Evolutionary conservation across 495 filamentous ascomycete genomes (phyloP), one percentile per base, ranked within the genome.

Genomic region (Amphirosellinia nigrospora): DNA sequence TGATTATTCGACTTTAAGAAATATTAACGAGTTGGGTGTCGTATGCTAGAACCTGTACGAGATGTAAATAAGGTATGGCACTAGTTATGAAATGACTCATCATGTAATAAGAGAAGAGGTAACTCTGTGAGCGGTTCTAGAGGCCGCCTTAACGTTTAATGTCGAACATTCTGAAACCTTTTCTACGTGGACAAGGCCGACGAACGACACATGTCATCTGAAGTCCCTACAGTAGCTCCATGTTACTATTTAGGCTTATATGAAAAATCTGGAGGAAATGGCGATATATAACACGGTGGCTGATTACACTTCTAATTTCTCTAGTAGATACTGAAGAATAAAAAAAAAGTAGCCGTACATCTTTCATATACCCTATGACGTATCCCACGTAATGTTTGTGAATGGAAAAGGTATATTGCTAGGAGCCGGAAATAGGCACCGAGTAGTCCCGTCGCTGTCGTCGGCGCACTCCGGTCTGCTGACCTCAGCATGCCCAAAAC

Each of bases 391-490:
- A 4, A 53, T 53, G 13, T 53, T 53, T 16, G 50, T 58, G 32
- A 36, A 58, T 21, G 55, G 55, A 36, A 36, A 19, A n/a, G 55
- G 32, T 19, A 36, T 58, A 36, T 34, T 36, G 23, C 19, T 36
- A 4, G 32, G 2, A 8, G 55, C 55, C 19, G 55, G 55, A 36
- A 58, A 58, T n/a, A 36, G 28, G 55, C 55, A 58, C 8, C 32
- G 55, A 21, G 32, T 34, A 36, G 55, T 58, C 7, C 32, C 55
- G 16, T 58, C 55, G 9, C 55, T 34, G 10, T 58, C 32, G 7
- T 53, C 50, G 4, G 50, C 50, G 16, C 55, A 58, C 32, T 58
- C 55, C 23, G 55, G 55, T 58, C 38, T 36, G 30, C 55, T 36
- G 9, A 58, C 21, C 16, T 58, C 19, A 8, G 30, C 32, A 3